Percentiles rank a stretch among this genome's conserved stretches.
Evolutionary conservation across 441 rosid species (phyloP).

Genomic region (Populus hybrid): DNA sequence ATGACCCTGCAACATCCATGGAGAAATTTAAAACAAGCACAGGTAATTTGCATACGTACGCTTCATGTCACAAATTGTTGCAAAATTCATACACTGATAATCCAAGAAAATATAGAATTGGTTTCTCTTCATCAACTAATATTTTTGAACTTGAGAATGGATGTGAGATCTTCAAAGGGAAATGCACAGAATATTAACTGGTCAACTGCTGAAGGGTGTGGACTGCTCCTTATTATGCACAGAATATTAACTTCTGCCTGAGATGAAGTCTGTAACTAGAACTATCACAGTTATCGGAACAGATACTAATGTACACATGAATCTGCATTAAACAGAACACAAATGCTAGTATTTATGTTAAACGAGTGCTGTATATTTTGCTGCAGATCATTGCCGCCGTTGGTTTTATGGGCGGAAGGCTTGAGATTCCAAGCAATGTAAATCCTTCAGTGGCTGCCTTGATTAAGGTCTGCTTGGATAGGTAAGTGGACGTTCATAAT

Average conservation of each 20-base stretch:
- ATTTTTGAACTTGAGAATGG: neutral
- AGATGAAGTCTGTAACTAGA: neutral
- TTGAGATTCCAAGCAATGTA: slow-evolving; percentile 47
- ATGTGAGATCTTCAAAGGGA: neutral
- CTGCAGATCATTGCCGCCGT: slow-evolving; percentile 65
- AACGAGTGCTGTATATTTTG: neutral
- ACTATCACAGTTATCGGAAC: neutral
- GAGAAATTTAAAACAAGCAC: slow-evolving; percentile 77
- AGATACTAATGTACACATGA: neutral
- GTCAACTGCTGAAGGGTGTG: neutral
- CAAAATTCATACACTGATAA: neutral
- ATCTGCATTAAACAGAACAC: neutral
- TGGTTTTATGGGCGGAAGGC: slow-evolving; percentile 46
- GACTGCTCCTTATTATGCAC: neutral
- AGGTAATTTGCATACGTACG: slow-evolving; percentile 41
- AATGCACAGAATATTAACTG: neutral
- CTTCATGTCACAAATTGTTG: neutral
- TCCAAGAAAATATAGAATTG: neutral
- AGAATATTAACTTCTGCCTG: neutral
- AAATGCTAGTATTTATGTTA: neutral
- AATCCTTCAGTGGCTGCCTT: slow-evolving; percentile 49
- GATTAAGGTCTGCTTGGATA: slow-evolving; percentile 49
- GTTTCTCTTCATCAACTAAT: neutral
- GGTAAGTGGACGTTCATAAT: slow-evolving; percentile 29
- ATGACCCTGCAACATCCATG: slow-evolving; percentile 90